Base-by-base conservation (phyloP, 164 flowering plant genomes). In the Protea cynaroides region DNA sequence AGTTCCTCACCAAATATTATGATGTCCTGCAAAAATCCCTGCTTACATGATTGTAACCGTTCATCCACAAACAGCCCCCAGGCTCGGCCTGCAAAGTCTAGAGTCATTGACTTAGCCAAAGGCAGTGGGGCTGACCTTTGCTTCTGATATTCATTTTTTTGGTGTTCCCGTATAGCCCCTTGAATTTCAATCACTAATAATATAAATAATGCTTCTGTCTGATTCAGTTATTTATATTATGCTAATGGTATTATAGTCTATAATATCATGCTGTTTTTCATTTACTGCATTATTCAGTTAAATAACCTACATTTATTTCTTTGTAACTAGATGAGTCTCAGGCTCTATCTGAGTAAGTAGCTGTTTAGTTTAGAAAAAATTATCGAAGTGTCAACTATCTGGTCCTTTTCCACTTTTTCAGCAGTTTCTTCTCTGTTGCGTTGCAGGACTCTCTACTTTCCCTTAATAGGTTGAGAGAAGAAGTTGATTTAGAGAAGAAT, bases 361-460 rank as follows among this genome's bases (percentile, higher is more conserved):
- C n/a, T 49, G 5, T 15, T 15, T 49, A 14, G 46, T 4, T 8
- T 18, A 15, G 52, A 3, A 15, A 4, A 15, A 49, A 15, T 18
- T 49, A 13, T 18, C 18, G 2, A 49, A 49, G 18, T 40, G 46
- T 40, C 4, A 37, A 9, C 9, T 63, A 24, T 37, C 23, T 21
- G 12, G 44, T 43, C 12, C 10, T 56, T 54, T 24, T 43, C 37
- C 18, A 10, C 23, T 13, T 61, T 54, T 36, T 10, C 14, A n/a
- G 24, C 11, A 24, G 17, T 67, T 61, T 18, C 36, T 43, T 21
- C 36, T 18, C 18, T n/a, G 2, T 24, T 19, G 11, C 58, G 43
- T 56, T 60, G 67, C 86, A 94, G 97, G 93, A 88, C 46, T 94
- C 97, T 63, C 78, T 91, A 58, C 75, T 89, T 68, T 83, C 95